Conservation (phyloP, 1,139 yeast genomes). For the Pichia cactophila region DNA sequence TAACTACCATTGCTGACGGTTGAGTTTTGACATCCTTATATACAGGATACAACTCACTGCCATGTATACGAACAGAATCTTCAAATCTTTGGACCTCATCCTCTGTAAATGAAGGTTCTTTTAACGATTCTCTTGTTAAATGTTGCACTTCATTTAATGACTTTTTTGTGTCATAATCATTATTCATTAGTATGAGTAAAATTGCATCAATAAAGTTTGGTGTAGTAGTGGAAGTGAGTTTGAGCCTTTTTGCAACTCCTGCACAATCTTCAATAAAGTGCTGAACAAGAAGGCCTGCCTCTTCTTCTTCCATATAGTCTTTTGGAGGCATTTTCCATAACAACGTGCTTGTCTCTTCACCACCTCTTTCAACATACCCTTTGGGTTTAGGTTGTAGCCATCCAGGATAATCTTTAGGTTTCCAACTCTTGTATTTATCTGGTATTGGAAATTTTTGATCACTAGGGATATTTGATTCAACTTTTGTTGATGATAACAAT, state of each 20-base stretch:
- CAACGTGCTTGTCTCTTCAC: constrained; percentile 58
- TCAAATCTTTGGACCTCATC: constrained; percentile 68
- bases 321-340: constrained; percentile 51
- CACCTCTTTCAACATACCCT: constrained; percentile 85
- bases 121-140: constrained; percentile 50
- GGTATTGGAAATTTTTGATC: constrained; percentile 39
- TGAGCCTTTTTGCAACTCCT: constrained; percentile 47
- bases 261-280: constrained; percentile 47
- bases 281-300: constrained; percentile 37
- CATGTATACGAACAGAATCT: constrained; percentile 62
- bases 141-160: constrained; percentile 37
- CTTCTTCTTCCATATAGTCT: constrained; percentile 11
- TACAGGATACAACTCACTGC: constrained; percentile 76
- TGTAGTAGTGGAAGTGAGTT: constrained; percentile 38
- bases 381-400: constrained; percentile 77
- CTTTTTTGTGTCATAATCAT: constrained; percentile 40
- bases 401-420: constrained; percentile 48
- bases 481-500: constrained; percentile 17
- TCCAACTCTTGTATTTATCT: constrained; percentile 34
- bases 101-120: constrained; percentile 65
- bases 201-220: constrained; percentile 81
- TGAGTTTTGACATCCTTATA: constrained; percentile 62
- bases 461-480: constrained; percentile 15
- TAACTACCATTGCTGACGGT: constrained; percentile 66
- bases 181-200: constrained; percentile 45